Evolutionary conservation across 176 grass and related monocot genomes (phyloP), one percentile per base, ranked within the genome.

Genomic region (Musa beccarii): DNA sequence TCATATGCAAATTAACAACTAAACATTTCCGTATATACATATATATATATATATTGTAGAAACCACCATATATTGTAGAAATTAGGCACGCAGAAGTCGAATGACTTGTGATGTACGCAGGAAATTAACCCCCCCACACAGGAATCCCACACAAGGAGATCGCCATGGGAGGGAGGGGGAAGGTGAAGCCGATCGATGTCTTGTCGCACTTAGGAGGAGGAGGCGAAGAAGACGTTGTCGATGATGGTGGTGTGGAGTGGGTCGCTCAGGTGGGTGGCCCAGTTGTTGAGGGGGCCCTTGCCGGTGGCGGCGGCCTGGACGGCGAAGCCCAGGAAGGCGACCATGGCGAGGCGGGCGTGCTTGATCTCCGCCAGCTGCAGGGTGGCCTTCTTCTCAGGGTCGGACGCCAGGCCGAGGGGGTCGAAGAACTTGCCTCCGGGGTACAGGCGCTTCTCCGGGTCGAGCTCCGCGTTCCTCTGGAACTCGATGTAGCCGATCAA

Each of bases 201-300:
- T 43, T 5, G 34, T 43, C 4, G 34, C 34, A 43, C 34, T 43
- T 43, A 90, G 68, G 83, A 92, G 13, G 76, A 85, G 80, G 94
- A 89, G 53, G 86, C 34, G 34, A 43, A 43, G 34, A 43, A 43
- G 34, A 43, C 34, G 34, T 43, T 99, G 84, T 99, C 95, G 69
- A 99, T 56, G 84, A 99, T 99, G 86, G 95, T 99, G 72, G 95
- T 99, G 95, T 99, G 95, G 8, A 99, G 95, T 52, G 95, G 95
- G 84, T 99, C 95, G 77, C 88, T 99, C 22, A 99, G 90, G 83
- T 99, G 95, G 62, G 95, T 99, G 53, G 82, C 95, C 95, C 95
- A 99, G 86, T 99, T 99, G 90, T 99, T 99, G 78, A 99, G 90
- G 0, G 95, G 95, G 0, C 95, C 95, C 88, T 99, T 99, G 82